Percentiles rank a stretch among this genome's conserved stretches.
Conservation (phyloP, 305 asterid species). For the Caryopteris hybrid region DNA sequence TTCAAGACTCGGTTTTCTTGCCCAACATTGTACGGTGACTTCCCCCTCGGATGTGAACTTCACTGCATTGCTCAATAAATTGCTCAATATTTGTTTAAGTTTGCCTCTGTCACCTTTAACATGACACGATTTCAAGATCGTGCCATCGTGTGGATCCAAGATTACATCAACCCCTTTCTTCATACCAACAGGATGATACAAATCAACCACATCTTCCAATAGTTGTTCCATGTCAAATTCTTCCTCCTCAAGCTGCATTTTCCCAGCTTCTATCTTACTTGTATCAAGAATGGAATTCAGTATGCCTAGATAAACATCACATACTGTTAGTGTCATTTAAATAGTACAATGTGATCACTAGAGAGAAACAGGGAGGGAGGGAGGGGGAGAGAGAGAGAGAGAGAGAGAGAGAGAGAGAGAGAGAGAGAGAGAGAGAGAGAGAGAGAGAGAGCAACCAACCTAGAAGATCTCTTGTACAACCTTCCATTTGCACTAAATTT, state of each 20-base stretch:
- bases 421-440: not conserved
- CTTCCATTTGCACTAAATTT: constrained; percentile 37
- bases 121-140: constrained; percentile 28
- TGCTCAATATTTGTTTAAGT: constrained; percentile 47
- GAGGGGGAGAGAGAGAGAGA: no score
- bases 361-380: no score
- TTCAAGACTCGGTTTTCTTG: constrained; percentile 33
- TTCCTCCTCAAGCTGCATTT: constrained; percentile 66
- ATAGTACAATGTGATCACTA: not conserved
- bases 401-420: no score
- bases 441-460: constrained; percentile 26
- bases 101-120: constrained; percentile 54
- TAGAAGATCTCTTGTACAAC: constrained; percentile 41
- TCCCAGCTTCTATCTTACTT: constrained; percentile 74
- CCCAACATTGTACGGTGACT: constrained; percentile 42
- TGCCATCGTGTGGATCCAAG: constrained; percentile 59
- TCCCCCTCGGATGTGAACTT: constrained; percentile 51
- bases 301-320: constrained; percentile 30
- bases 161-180: constrained; percentile 71
- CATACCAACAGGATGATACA: constrained; percentile 50
- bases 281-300: constrained; percentile 70
- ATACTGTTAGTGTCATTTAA: not conserved
- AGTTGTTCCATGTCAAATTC: constrained; percentile 55
- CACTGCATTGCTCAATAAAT: constrained; percentile 53
- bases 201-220: constrained; percentile 65